phyloP scores from a whole-genome alignment of 2,329 filamentous ascomycete genomes.

The Trichoderma afroharzianum region DNA sequence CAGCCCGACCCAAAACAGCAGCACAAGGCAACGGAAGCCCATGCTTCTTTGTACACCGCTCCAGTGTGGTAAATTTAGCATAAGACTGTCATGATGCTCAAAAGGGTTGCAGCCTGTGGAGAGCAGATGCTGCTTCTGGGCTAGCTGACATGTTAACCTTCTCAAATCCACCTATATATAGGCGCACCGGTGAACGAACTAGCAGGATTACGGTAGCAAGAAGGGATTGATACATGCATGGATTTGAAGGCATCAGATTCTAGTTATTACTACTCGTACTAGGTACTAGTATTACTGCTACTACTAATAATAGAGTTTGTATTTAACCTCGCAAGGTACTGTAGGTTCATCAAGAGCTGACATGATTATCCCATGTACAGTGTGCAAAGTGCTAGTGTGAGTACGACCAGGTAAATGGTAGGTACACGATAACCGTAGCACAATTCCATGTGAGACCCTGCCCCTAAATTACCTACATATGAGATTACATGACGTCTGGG shows the following conservation, averaged over 20 bases:
- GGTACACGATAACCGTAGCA: background rate
- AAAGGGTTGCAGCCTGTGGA: background rate
- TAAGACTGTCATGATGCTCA: background rate
- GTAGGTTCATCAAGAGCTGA: background rate
- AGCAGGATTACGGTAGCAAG: background rate
- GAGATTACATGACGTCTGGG: background rate
- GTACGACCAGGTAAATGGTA: background rate
- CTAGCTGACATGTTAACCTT: background rate
- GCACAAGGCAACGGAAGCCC: background rate
- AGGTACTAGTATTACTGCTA: background rate
- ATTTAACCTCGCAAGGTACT: background rate
- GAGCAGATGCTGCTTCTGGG: background rate
- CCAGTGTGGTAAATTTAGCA: background rate
- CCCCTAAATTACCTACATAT: background rate
- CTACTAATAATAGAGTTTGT: background rate
- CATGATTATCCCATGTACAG: background rate
- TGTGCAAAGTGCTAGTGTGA: background rate
- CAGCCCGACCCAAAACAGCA: background rate
- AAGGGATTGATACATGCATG: background rate
- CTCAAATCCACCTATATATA: background rate
- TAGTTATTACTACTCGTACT: background rate
- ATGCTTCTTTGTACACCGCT: background rate
- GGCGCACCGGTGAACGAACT: background rate
- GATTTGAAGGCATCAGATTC: background rate
- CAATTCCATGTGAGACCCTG: background rate